These are phyloP conservation scores for Xylaria sp. DNA, from an alignment of 2,329 filamentous ascomycete species.

Conservation along the genomic window DNA sequence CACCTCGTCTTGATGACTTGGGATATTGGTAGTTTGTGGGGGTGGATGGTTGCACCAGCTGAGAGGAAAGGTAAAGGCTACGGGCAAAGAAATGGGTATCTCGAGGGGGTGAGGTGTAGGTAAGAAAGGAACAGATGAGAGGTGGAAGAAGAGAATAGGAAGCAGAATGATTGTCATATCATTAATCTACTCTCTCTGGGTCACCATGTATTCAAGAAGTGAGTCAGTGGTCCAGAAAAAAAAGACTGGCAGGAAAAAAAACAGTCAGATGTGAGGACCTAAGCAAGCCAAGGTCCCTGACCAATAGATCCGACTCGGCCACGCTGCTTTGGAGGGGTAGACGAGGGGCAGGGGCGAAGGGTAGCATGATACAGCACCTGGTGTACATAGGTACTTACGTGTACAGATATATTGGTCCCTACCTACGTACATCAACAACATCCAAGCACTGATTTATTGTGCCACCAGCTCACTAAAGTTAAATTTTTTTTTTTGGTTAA, in stretches of 20 bases:
- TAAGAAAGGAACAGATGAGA: background rate
- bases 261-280: background rate
- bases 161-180: background rate
- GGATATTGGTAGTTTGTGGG: background rate
- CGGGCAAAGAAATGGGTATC: background rate
- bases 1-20: background rate
- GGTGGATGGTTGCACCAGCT: background rate
- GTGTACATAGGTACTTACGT: background rate
- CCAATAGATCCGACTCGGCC: background rate
- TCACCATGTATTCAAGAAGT: background rate
- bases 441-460: too few species aligned
- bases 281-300: background rate
- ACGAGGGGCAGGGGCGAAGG: background rate
- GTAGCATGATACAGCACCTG: background rate
- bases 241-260: background rate
- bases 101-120: background rate
- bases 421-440: too few species aligned
- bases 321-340: background rate
- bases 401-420: too few species aligned
- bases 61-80: background rate
- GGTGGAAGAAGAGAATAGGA: background rate
- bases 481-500: too few species aligned
- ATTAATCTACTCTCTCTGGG: background rate
- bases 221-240: conserved; percentile 14
- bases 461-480: too few species aligned